These are phyloP conservation scores for Linnemannia elongata DNA, from an alignment of 192 early-diverging fungal genomes.

Conservation along the genomic window DNA sequence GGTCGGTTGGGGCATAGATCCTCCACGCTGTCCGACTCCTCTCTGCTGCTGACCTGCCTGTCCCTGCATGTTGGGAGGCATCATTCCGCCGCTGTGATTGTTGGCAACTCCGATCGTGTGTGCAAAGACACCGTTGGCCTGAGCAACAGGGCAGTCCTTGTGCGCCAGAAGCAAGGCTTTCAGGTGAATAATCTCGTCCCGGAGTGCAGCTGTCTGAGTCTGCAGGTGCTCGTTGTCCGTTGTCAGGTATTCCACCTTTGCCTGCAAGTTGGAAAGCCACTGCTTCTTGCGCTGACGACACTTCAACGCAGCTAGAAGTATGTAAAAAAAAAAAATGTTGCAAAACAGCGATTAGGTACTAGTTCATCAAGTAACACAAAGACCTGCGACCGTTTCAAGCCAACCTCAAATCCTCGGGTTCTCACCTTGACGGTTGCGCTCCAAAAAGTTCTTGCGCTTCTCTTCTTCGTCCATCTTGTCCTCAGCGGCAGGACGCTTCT, in stretches of 20 bases:
- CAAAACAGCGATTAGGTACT: not conserved
- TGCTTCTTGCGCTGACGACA: conserved; percentile 95
- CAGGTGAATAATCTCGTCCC: conserved; percentile 82
- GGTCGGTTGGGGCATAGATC: conserved; percentile 9
- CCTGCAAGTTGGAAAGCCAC: conserved; percentile 88
- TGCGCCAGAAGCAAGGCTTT: conserved; percentile 85
- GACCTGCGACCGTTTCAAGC: not conserved
- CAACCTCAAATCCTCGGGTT: not conserved
- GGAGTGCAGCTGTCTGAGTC: conserved; percentile 67
- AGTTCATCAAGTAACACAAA: not conserved
- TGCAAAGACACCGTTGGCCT: conserved; percentile 74
- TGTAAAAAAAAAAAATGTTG: not conserved
- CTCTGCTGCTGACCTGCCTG: conserved; percentile 8
- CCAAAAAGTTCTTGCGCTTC: conserved; percentile 86
- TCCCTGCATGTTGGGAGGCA: conserved; percentile 17
- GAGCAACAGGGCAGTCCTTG: conserved; percentile 80
- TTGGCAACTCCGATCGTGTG: conserved; percentile 32
- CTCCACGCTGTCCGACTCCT: conserved; percentile 4
- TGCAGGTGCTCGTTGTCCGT: conserved; percentile 78
- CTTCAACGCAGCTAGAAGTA: conserved; percentile 83
- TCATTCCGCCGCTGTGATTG: conserved; percentile 40
- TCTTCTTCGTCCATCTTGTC: conserved; percentile 72
- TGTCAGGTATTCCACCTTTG: conserved; percentile 71
- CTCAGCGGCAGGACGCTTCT: conserved; percentile 39
- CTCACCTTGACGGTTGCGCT: conserved; percentile 88